Evolutionary conservation across 768 basidiomycete species (phyloP).

Genomic region (Lentinus brumalis): DNA sequence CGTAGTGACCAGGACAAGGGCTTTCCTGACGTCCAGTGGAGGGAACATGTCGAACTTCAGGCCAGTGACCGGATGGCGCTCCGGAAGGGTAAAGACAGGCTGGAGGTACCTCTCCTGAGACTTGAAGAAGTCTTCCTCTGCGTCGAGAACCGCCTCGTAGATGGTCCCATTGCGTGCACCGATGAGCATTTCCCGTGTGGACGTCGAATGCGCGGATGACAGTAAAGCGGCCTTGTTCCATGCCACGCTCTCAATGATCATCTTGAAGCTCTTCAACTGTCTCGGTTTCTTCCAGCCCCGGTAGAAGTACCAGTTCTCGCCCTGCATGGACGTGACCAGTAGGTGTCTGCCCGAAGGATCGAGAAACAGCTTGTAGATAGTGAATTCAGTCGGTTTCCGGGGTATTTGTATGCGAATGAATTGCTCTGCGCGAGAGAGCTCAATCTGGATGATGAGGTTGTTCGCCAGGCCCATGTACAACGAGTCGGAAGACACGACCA

Average conservation of each 20-base stretch:
- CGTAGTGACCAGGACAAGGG: conserved; percentile 81
- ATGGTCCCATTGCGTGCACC: conserved; percentile 85
- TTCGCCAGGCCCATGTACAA: conserved; percentile 82
- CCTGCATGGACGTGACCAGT: conserved; percentile 80
- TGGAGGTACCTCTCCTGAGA: conserved; percentile 81
- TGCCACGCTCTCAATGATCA: conserved; percentile 87
- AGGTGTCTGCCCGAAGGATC: conserved; percentile 94
- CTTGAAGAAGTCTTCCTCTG: conserved; percentile 91
- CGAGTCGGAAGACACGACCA: conserved; percentile 85
- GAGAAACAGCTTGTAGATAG: conserved; percentile 81
- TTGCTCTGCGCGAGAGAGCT: conserved; percentile 85
- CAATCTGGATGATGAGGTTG: conserved; percentile 83
- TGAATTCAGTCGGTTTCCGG: conserved; percentile 73
- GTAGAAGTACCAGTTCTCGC: conserved; percentile 94
- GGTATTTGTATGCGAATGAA: conserved; percentile 80
- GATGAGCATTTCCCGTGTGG: conserved; percentile 83
- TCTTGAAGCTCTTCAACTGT: conserved; percentile 77
- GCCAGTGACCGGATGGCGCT: conserved; percentile 82
- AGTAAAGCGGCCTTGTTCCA: conserved; percentile 81
- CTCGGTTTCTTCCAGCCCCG: conserved; percentile 80
- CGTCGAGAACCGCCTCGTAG: conserved; percentile 87
- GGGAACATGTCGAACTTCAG: conserved; percentile 80
- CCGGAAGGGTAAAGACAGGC: conserved; percentile 73
- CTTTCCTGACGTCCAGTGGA: conserved; percentile 58
- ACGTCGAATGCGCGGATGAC: conserved; percentile 66